These are phyloP conservation scores for Mycosphaerella sp. DNA, from an alignment of 2,329 filamentous ascomycete species.

Conservation along the genomic window DNA sequence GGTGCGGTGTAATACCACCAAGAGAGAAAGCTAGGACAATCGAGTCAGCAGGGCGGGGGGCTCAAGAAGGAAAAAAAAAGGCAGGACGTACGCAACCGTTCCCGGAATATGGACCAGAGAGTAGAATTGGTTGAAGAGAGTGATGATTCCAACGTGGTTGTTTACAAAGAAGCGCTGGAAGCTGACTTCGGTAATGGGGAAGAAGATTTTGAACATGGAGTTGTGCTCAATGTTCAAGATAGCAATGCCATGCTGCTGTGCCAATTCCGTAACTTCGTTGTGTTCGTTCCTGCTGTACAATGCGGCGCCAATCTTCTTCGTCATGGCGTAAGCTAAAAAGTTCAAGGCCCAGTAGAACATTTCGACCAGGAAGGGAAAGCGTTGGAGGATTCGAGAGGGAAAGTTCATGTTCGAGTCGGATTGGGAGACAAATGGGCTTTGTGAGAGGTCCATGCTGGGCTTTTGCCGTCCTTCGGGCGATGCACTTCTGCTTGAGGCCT, in stretches of 20 bases:
- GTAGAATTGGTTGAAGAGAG: constrained; percentile 53
- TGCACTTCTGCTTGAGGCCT: constrained; percentile 25
- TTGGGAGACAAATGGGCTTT: constrained; percentile 51
- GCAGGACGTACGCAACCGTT: constrained; percentile 47
- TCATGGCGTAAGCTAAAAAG: constrained; percentile 57
- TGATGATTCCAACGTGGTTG: constrained; percentile 48
- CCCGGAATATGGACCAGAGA: constrained; percentile 56
- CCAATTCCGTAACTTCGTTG: constrained; percentile 50
- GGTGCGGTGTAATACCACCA: constrained; percentile 58
- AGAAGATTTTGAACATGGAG: constrained; percentile 46
- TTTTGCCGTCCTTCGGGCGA: constrained; percentile 32
- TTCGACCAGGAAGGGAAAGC: constrained; percentile 63
- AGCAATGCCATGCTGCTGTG: constrained; percentile 50
- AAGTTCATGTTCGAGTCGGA: constrained; percentile 38
- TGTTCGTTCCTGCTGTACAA: constrained; percentile 32
- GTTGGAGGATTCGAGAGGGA: constrained; percentile 58
- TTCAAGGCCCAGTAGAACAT: constrained; percentile 70
- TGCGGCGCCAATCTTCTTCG: constrained; percentile 32
- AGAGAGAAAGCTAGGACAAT: constrained; percentile 48
- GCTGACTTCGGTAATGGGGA: constrained; percentile 47
- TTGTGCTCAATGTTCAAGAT: constrained; percentile 52
- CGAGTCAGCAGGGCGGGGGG: constrained; percentile 7
- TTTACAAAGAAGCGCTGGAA: constrained; percentile 54
- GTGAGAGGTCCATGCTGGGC: constrained; percentile 46
- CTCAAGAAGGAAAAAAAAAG: background rate